Evolutionary conservation across 192 early-diverging fungal genomes (phyloP).

Genomic region (Rhizophagus prolifer): DNA sequence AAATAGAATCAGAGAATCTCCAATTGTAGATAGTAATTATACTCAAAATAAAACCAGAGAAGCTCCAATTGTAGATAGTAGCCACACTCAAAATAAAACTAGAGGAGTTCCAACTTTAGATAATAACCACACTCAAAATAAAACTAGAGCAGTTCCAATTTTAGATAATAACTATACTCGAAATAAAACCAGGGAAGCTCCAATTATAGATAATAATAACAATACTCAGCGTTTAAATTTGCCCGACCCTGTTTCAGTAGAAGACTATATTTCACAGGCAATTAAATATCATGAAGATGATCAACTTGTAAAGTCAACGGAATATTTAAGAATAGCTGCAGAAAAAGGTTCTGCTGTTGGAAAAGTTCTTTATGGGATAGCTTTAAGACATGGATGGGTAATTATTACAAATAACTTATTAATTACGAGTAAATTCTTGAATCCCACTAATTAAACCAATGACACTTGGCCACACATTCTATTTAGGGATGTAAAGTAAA

Average conservation of each 20-base stretch:
- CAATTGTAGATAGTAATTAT: not conserved
- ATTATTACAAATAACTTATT: not conserved
- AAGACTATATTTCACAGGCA: conserved; percentile 65
- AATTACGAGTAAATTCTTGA: not conserved
- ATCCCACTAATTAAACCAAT: not conserved
- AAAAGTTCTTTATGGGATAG: conserved; percentile 72
- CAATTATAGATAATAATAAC: not conserved
- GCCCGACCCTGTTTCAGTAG: conserved; percentile 17
- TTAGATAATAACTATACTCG: not conserved
- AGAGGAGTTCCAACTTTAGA: not conserved
- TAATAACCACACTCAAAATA: not conserved
- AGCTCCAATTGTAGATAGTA: not conserved
- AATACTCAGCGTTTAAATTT: no score
- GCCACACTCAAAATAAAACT: no score
- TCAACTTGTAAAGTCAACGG: conserved; percentile 69
- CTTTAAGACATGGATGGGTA: conserved; percentile 76
- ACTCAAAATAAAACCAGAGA: no score
- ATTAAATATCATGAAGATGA: conserved; percentile 69
- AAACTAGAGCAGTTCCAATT: not conserved
- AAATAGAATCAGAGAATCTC: no score
- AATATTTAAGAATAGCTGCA: conserved; percentile 68
- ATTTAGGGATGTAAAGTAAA: conserved; percentile 63
- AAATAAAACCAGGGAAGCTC: no score
- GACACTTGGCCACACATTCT: not conserved
- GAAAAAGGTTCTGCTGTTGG: conserved; percentile 63